Conservation (phyloP, 2,329 filamentous ascomycete species). For the Fusarium sp. region DNA sequence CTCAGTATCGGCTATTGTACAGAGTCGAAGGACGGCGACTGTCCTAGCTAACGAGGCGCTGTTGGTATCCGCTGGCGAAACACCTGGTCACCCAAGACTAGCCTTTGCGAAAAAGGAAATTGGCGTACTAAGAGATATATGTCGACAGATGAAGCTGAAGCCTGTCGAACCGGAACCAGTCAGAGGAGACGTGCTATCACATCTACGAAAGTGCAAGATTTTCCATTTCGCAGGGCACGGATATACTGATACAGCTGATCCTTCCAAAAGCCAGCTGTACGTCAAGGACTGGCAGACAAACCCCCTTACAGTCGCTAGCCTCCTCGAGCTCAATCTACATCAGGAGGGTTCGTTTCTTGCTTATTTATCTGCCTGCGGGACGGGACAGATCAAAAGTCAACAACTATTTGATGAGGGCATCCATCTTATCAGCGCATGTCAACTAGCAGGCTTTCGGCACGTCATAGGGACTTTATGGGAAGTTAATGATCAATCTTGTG, state of each 20-base stretch:
- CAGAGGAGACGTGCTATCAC: neutral
- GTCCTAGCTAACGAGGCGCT: neutral
- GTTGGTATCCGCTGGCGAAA: neutral
- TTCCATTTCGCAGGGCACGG: conserved; percentile 11
- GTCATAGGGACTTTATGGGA: neutral
- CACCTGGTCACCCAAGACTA: neutral
- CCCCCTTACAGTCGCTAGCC: neutral
- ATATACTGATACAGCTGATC: neutral
- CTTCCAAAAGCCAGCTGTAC: neutral
- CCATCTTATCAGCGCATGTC: neutral
- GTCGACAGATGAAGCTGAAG: accelerated
- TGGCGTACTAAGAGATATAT: neutral
- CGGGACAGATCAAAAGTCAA: neutral
- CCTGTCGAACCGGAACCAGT: accelerated
- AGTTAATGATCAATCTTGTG: neutral
- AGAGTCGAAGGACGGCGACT: neutral
- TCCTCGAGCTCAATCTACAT: neutral
- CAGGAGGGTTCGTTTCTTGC: neutral
- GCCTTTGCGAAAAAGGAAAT: neutral
- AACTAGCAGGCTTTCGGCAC: neutral
- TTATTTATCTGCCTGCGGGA: neutral
- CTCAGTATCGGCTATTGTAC: neutral
- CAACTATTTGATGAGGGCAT: neutral
- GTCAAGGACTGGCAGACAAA: neutral
- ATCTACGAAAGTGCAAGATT: neutral